These are phyloP conservation scores for Naganishia antarctica DNA, from an alignment of 768 basidiomycete species.

Conservation along the genomic window DNA sequence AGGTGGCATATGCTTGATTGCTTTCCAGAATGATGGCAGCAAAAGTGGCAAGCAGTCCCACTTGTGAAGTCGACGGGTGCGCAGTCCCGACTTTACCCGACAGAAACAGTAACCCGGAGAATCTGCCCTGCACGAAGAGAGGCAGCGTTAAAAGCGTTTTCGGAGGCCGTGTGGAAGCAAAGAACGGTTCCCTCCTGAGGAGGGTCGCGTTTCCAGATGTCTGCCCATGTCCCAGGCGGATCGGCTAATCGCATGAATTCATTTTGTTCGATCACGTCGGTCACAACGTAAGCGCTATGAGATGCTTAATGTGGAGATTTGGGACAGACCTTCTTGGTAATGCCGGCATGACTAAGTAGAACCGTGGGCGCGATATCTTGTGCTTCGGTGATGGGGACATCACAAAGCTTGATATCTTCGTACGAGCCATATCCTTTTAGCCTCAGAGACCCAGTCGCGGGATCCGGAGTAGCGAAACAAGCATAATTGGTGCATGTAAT, in stretches of 20 bases:
- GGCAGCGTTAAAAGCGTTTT: conserved; percentile 1
- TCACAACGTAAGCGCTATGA: no score
- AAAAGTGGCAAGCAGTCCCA: conserved; percentile 21
- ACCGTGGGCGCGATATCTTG: conserved; percentile 10
- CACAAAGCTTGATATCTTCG: conserved; percentile 16
- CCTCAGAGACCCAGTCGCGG: background rate
- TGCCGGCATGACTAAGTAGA: conserved; percentile 4
- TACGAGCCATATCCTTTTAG: conserved; percentile 20
- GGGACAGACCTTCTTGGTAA: conserved; percentile 9
- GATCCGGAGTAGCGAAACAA: conserved; percentile 22
- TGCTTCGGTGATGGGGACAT: conserved; percentile 11
- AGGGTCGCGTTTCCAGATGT: background rate
- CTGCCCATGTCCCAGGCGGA: no score
- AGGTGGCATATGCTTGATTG: conserved; percentile 8
- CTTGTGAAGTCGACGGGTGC: conserved; percentile 16
- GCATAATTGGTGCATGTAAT: conserved; percentile 21
- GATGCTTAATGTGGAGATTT: no score
- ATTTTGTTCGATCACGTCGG: no score
- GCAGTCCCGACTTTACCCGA: background rate
- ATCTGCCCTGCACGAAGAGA: conserved; percentile 24
- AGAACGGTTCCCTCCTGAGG: conserved; percentile 25
- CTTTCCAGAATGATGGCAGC: conserved; percentile 22
- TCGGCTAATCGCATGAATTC: no score
- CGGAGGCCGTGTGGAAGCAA: background rate
- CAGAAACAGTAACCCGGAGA: conserved; percentile 26